These are phyloP conservation scores for Balamuthia mandrillaris DNA, from an alignment of 208 protist species.

Conservation along the genomic window DNA sequence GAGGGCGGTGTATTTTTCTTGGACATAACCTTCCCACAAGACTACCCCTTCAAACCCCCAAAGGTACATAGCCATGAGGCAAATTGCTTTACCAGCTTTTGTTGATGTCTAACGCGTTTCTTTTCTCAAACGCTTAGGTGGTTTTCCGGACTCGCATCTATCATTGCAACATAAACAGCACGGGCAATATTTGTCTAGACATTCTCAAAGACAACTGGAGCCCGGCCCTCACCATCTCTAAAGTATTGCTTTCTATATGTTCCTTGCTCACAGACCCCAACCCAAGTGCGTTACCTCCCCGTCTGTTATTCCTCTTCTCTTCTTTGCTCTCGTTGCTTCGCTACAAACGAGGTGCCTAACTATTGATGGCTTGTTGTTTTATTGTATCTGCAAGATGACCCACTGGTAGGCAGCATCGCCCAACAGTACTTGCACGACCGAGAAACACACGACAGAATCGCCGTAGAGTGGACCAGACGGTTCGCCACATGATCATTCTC, in stretches of 20 bases:
- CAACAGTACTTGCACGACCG: conserved; percentile 70
- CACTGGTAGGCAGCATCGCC: conserved; percentile 80
- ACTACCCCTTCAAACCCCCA: conserved; percentile 87
- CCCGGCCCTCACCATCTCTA: conserved; percentile 84
- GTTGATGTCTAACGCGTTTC: not conserved
- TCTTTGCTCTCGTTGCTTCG: conserved; percentile 5
- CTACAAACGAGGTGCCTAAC: not conserved
- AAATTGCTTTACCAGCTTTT: not conserved
- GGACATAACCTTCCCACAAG: conserved; percentile 77
- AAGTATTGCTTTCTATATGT: conserved; percentile 85
- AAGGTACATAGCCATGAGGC: too few relatives aligned
- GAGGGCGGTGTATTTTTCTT: conserved; percentile 83
- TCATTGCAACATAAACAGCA: conserved; percentile 82
- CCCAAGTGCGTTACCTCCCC: conserved; percentile 57
- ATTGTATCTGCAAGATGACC: conserved; percentile 59
- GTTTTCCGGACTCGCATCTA: conserved; percentile 81
- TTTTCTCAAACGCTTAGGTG: conserved; percentile 48
- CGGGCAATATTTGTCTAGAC: conserved; percentile 84
- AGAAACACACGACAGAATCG: conserved; percentile 52
- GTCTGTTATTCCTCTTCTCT: not conserved
- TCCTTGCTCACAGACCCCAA: conserved; percentile 85
- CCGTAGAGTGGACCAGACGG: conserved; percentile 38
- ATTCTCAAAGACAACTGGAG: conserved; percentile 87
- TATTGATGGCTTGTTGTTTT: not conserved
- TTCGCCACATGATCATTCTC: conserved; percentile 30